Base-by-base conservation (phyloP, 768 basidiomycete species). In the Kwoniella europaea region DNA sequence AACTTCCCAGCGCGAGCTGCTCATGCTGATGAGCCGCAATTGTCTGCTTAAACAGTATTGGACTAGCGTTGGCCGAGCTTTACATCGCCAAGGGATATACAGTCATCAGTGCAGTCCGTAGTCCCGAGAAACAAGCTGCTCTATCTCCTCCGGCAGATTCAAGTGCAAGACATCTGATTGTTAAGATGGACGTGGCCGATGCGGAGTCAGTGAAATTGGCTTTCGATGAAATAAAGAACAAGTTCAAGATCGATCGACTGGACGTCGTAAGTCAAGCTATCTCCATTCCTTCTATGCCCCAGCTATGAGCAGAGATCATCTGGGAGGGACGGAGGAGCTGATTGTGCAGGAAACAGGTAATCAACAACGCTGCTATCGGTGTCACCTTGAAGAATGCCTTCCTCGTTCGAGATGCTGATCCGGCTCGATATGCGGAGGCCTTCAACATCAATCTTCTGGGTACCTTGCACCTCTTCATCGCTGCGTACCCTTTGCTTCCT, bases 331-430 rank as follows among this genome's bases (percentile, higher is more conserved):
- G 52, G 6, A 53, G 52, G 24, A 20, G 55, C 20, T 29, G 27
- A 56, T 12, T 13, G 20, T 22, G 55, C n/a, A 2, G 12, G 27
- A 24, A 6, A 16, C 52, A 56, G 55, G 55, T 56, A 4, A 56
- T 56, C 55, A 56, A 56, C 20, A 22, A 56, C 55, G 55, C 55
- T 29, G 55, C 55, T 22, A 56, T 56, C 9, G 55, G 55, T 16
- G 55, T 56, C 9, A 56, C 55, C 55, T 4, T 22, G 55, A 20
- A 56, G 55, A 56, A 56, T 29, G 55, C 55, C 20, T 56, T 56
- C 55, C 20, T 56, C 20, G 55, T 56, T 20, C 20, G 27, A 56
- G 55, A 56, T 29, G 55, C 55, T 18, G 55, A 56, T 56, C 55
- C 55, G 12, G 55, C 55, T 3, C 13, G 27, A 29, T 56, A 56